These are phyloP conservation scores for Gossypium raimondii DNA, from an alignment of 345 rosid species.

Conservation along the genomic window DNA sequence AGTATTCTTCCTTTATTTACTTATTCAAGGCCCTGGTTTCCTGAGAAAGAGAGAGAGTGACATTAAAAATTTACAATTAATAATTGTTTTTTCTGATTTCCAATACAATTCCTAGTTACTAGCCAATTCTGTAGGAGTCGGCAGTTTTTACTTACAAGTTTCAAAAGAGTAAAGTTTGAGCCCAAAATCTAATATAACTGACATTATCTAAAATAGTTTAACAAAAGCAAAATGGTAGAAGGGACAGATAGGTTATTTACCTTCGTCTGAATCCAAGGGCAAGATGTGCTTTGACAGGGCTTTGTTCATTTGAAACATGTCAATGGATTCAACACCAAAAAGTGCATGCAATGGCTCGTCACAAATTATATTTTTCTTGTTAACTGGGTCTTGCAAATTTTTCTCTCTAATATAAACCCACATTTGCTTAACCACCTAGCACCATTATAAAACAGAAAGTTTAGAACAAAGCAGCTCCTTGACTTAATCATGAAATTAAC, in stretches of 20 bases:
- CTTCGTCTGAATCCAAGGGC: constrained; percentile 44
- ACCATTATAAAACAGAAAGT: constrained; percentile 11
- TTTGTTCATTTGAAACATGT: constrained; percentile 66
- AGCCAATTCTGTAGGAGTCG: neutral
- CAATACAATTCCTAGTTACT: neutral
- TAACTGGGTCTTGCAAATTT: constrained; percentile 54
- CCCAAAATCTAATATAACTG: neutral
- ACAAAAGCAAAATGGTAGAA: constrained; percentile 1
- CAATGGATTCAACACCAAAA: constrained; percentile 40
- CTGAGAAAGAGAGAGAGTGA: neutral
- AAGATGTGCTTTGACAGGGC: constrained; percentile 50
- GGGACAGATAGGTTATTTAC: constrained; percentile 17
- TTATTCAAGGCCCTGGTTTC: neutral
- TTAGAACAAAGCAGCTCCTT: constrained; percentile 10
- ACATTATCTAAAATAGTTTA: neutral
- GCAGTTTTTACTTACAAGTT: neutral
- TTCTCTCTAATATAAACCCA: constrained; percentile 55
- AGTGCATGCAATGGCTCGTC: constrained; percentile 42
- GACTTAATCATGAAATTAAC: constrained; percentile 2
- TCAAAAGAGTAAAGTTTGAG: neutral
- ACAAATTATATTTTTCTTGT: constrained; percentile 46
- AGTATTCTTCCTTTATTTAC: neutral
- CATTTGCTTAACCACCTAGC: constrained; percentile 57
- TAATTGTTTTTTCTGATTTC: neutral
- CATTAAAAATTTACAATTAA: neutral